Percentiles rank a stretch among this genome's conserved stretches.
phyloP scores from a whole-genome alignment of 2,329 filamentous ascomycete species.

The Colletotrichum liaoningense region DNA sequence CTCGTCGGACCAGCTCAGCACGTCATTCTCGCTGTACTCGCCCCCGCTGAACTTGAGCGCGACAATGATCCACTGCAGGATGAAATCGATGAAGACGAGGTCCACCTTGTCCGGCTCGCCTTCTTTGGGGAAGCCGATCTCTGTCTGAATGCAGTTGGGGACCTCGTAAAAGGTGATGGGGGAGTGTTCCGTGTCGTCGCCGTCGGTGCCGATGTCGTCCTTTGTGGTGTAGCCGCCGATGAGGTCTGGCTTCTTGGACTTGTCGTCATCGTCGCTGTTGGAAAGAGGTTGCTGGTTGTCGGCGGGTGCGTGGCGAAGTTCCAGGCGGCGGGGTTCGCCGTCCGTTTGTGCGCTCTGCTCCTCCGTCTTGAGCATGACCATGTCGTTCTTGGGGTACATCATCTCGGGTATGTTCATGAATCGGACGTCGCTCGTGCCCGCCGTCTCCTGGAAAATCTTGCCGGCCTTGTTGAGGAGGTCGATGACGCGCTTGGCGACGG shows the following conservation, averaged over 20 bases:
- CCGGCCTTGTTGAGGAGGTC: conserved; percentile 66
- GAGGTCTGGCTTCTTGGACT: conserved; percentile 53
- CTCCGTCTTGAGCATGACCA: conserved; percentile 20
- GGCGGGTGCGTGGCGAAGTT: conserved; percentile 42
- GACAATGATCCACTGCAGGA: conserved; percentile 82
- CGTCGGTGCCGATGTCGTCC: conserved; percentile 85
- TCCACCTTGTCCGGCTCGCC: conserved; percentile 80
- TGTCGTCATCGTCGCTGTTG: conserved; percentile 27
- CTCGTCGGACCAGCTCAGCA: conserved; percentile 63
- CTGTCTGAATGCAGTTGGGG: conserved; percentile 85
- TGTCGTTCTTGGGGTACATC: conserved; percentile 41
- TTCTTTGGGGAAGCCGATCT: conserved; percentile 68
- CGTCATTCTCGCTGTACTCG: conserved; percentile 59
- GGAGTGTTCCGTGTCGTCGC: conserved; percentile 89
- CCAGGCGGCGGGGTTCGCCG: conserved; percentile 42
- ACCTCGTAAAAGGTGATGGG: conserved; percentile 79
- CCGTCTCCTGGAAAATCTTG: conserved; percentile 55
- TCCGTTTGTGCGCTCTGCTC: conserved; percentile 31
- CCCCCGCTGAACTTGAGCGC: conserved; percentile 74
- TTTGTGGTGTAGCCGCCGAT: conserved; percentile 85
- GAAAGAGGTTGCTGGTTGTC: conserved; percentile 46
- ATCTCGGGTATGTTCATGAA: conserved; percentile 64
- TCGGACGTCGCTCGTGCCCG: conserved; percentile 50
- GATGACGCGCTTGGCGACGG: conserved; percentile 77
- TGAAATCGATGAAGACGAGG: conserved; percentile 91